A percentile compares a stretch with the other conserved stretches of the same genome.
phyloP scores from a whole-genome alignment of 495 filamentous ascomycete species.

The Penicillium macrosclerotiorum region DNA sequence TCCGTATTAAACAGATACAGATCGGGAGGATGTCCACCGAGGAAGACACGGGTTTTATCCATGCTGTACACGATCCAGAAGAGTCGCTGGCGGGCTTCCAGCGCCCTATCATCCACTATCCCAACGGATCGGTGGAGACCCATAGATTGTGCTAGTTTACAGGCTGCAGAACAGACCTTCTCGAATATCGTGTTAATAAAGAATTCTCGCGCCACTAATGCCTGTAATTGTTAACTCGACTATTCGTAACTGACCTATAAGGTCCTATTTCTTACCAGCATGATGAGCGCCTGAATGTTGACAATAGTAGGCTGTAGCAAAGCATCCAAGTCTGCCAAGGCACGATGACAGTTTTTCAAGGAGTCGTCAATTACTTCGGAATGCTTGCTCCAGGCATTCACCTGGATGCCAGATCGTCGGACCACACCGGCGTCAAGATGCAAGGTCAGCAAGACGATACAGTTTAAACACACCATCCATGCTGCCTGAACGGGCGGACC shows the following conservation, averaged over 20 bases:
- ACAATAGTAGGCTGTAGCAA: not conserved
- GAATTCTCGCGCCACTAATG: not conserved
- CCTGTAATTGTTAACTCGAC: not conserved
- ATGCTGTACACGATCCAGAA: not conserved
- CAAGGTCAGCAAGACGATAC: not conserved
- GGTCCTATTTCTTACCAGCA: not conserved
- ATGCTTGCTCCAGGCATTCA: not conserved
- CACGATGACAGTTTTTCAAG: not conserved
- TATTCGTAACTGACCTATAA: not conserved
- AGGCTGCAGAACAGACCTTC: not conserved
- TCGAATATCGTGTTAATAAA: not conserved
- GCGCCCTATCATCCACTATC: not conserved
- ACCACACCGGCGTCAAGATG: not conserved
- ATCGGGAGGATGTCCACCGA: not conserved
- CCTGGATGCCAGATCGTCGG: not conserved
- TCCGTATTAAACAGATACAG: not conserved
- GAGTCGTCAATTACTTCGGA: not conserved
- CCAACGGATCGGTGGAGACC: not conserved
- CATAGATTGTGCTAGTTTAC: not conserved
- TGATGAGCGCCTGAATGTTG: slow-evolving; percentile 1
- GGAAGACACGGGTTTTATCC: not conserved
- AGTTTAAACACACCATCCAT: not conserved
- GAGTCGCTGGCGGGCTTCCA: slow-evolving; percentile 1
- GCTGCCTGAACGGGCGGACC: not conserved
- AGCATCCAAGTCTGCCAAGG: not conserved